Evolutionary conservation across 495 filamentous ascomycete genomes (phyloP), one percentile per base, ranked within the genome.

Genomic region (Neurospora sp.): DNA sequence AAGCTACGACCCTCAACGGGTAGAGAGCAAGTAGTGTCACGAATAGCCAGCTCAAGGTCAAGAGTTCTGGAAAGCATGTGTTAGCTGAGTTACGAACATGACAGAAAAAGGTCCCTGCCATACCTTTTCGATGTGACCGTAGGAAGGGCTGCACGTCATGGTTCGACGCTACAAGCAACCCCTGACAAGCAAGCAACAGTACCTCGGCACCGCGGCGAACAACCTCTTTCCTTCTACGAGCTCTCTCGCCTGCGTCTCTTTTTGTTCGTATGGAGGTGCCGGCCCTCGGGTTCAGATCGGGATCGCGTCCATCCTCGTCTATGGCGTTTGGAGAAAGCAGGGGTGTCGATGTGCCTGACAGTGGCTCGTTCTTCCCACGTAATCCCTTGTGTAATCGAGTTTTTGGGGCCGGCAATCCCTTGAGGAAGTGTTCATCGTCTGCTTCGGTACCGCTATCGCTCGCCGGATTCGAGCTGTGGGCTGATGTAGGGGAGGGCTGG

Each of bases 401-500:
- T 37, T 88, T 90, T 2, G 94, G 92, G 0, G 93, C 92, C 2
- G 94, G 94, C 39, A 97, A 81, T 5, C 93, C 92, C 78, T 90
- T 93, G 75, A 97, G 85, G 75, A 94, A 88, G 74, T 88, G 85
- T 70, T 97, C 94, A 84, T 97, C 94, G 77, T 97, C 93, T 18
- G 94, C 93, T 77, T 98, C 94, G 12, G 93, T 96, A 69, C 94
- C 94, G 78, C 93, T 96, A 71, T 97, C 93, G 81, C 93, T 96
- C 14, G 88, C 86, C 8, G 89, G 87, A 6, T 86, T 84, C n/a
- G 87, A 86, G 66, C 82, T 78, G 74, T 82, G 83, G 72, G 78
- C 76, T 71, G 81, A 80, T 66, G 54, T 66, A 66, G 54, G 12
- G 41, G 71, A 76, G 72, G 74, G 78, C 70, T 62, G 69, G 59